A percentile compares a stretch with the other conserved stretches of the same genome.
Conservation (phyloP, 495 filamentous ascomycete genomes). For the Cudoniella acicularis region DNA sequence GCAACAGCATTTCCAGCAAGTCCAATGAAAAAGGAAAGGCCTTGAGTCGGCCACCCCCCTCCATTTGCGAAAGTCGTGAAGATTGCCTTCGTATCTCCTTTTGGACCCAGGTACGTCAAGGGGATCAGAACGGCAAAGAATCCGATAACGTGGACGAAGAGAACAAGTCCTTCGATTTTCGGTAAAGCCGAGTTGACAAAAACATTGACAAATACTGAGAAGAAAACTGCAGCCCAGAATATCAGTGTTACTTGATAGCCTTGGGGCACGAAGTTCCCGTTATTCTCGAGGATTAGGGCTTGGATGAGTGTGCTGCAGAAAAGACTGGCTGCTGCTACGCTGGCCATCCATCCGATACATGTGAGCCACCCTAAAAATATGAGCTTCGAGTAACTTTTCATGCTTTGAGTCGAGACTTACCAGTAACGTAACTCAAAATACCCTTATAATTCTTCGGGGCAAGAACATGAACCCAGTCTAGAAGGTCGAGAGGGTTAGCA, state of each 20-base stretch:
- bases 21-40: slow-evolving; percentile 32
- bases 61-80: slow-evolving; percentile 34
- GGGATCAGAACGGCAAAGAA: slow-evolving; percentile 36
- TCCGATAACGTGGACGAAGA: slow-evolving; percentile 26
- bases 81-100: slow-evolving; percentile 35
- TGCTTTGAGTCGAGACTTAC: neutral
- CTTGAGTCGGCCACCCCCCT: slow-evolving; percentile 37
- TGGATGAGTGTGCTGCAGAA: slow-evolving; percentile 38
- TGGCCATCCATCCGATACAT: slow-evolving; percentile 27
- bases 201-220: slow-evolving; percentile 39
- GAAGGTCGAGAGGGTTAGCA: too few relatives aligned
- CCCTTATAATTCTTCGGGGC: slow-evolving; percentile 33
- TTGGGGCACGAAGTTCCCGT: slow-evolving; percentile 31
- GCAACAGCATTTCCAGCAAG: neutral
- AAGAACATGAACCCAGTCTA: slow-evolving; percentile 37
- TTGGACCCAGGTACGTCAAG: slow-evolving; percentile 35
- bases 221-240: slow-evolving; percentile 37
- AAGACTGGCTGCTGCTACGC: slow-evolving; percentile 31
- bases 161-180: slow-evolving; percentile 29
- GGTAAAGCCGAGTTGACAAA: slow-evolving; percentile 33
- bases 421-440: slow-evolving; percentile 38
- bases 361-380: slow-evolving; percentile 27
- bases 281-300: slow-evolving; percentile 38
- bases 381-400: neutral
- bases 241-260: slow-evolving; percentile 45